Evolutionary conservation across 1,284 basidiomycete species (phyloP).

Genomic region (Sutorius eximius): DNA sequence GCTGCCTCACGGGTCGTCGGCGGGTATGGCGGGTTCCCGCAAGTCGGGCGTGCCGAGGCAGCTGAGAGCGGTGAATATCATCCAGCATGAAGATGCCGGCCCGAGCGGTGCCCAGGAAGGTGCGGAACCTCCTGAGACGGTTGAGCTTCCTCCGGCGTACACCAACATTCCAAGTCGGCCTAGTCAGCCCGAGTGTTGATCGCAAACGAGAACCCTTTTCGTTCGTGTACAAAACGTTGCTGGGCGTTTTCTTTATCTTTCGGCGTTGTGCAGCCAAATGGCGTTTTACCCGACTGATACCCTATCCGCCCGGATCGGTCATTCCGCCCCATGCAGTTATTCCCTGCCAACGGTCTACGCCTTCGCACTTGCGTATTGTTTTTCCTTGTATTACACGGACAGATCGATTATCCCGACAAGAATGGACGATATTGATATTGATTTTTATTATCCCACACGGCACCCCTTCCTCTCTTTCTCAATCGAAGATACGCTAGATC

Average conservation of each 20-base stretch:
- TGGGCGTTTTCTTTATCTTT: background rate
- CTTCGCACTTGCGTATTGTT: conserved; percentile 2
- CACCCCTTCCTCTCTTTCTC: background rate
- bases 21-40: conserved; percentile 38
- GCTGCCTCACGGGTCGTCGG: conserved; percentile 15
- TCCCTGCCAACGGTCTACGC: background rate
- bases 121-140: conserved; percentile 56
- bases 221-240: conserved; percentile 3
- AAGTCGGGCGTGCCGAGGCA: conserved; percentile 42
- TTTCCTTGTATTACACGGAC: conserved; percentile 5
- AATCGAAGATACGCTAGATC: too few relatives aligned
- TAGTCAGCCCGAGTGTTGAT: conserved; percentile 2
- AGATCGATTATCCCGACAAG: conserved; percentile 4
- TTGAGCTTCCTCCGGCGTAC: conserved; percentile 80
- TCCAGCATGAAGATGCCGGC: conserved; percentile 81
- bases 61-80: conserved; percentile 71
- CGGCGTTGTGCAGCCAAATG: background rate
- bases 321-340: conserved; percentile 5
- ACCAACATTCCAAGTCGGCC: conserved; percentile 47
- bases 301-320: conserved; percentile 5
- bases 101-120: conserved; percentile 34
- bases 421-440: conserved; percentile 7
- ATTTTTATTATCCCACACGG: background rate
- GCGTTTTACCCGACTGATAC: conserved; percentile 5
- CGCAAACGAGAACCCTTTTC: background rate